Conservation (phyloP, 2,329 filamentous ascomycete genomes). For the Madurella mycetomatis region DNA sequence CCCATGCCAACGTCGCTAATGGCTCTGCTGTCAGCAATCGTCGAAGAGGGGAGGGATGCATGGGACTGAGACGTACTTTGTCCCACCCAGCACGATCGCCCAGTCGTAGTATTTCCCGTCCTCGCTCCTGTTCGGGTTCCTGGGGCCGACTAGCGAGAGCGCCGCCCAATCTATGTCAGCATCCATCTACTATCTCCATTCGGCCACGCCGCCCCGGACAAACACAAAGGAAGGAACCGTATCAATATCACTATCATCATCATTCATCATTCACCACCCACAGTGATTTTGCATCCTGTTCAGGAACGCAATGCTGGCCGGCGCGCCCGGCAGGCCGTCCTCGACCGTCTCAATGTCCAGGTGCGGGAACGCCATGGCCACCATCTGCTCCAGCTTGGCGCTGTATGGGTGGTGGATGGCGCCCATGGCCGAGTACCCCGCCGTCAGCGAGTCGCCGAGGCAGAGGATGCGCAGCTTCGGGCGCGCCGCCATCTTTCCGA, state of each 20-base stretch:
- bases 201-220: too few relatives aligned
- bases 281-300: slow-evolving; percentile 27
- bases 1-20: slow-evolving; percentile 46
- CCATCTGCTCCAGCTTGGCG: slow-evolving; percentile 41
- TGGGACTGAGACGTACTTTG: slow-evolving; percentile 40
- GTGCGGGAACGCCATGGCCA: slow-evolving; percentile 42
- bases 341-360: slow-evolving; percentile 26
- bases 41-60: neutral
- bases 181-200: neutral
- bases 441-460: slow-evolving; percentile 62
- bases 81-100: slow-evolving; percentile 60
- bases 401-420: slow-evolving; percentile 50
- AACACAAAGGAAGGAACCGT: too few relatives aligned
- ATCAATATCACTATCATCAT: too few relatives aligned
- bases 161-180: neutral
- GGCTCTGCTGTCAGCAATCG: neutral
- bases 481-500: slow-evolving; percentile 13
- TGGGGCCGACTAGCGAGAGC: neutral
- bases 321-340: slow-evolving; percentile 29
- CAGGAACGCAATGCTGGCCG: slow-evolving; percentile 24
- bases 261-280: slow-evolving; percentile 12
- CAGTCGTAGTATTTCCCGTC: slow-evolving; percentile 45
- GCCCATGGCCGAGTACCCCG: slow-evolving; percentile 46
- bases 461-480: slow-evolving; percentile 52
- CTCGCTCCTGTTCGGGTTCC: neutral